Conservation (phyloP, 352 stramenopile genomes). For the Phytophthora pluvialis region DNA sequence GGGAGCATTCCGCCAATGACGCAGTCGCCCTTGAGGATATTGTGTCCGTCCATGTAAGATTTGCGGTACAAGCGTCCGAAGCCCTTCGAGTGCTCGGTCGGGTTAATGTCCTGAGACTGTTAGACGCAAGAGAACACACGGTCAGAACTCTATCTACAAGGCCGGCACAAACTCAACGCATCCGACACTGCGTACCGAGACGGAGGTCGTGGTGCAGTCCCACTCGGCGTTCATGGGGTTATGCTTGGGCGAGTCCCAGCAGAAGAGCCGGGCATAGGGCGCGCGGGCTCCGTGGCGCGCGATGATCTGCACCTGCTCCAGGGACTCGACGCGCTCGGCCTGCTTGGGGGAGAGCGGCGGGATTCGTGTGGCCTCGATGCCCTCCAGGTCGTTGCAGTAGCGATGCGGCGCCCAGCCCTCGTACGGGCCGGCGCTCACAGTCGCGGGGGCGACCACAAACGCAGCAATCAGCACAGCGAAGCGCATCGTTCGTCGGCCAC, state of each 20-base stretch:
- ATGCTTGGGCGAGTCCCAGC: slow-evolving; percentile 70
- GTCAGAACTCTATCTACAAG: background rate
- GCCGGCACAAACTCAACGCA: background rate
- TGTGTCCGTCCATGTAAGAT: slow-evolving; percentile 74
- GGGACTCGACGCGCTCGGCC: slow-evolving; percentile 60
- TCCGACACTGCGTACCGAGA: slow-evolving; percentile 56
- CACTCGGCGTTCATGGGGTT: slow-evolving; percentile 81
- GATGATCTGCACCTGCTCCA: slow-evolving; percentile 88
- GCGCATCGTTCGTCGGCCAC: slow-evolving; percentile 29
- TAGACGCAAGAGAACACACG: background rate
- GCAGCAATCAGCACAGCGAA: slow-evolving; percentile 32
- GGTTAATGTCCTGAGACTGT: slow-evolving; percentile 80
- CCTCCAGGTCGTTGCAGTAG: slow-evolving; percentile 80
- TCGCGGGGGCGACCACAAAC: slow-evolving; percentile 15
- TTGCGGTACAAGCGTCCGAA: slow-evolving; percentile 85
- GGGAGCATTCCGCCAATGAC: slow-evolving; percentile 75
- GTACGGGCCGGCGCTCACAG: slow-evolving; percentile 48
- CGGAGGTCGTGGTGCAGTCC: slow-evolving; percentile 73
- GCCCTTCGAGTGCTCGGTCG: slow-evolving; percentile 44
- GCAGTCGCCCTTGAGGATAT: slow-evolving; percentile 81
- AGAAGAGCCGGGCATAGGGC: slow-evolving; percentile 78
- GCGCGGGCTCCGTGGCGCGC: slow-evolving; percentile 76
- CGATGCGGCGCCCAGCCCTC: slow-evolving; percentile 81
- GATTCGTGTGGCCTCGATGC: slow-evolving; percentile 68
- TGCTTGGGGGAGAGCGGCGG: slow-evolving; percentile 65